These are phyloP conservation scores for Globisporangium rhizosaccharum DNA, from an alignment of 352 stramenopile species.

Conservation along the genomic window DNA sequence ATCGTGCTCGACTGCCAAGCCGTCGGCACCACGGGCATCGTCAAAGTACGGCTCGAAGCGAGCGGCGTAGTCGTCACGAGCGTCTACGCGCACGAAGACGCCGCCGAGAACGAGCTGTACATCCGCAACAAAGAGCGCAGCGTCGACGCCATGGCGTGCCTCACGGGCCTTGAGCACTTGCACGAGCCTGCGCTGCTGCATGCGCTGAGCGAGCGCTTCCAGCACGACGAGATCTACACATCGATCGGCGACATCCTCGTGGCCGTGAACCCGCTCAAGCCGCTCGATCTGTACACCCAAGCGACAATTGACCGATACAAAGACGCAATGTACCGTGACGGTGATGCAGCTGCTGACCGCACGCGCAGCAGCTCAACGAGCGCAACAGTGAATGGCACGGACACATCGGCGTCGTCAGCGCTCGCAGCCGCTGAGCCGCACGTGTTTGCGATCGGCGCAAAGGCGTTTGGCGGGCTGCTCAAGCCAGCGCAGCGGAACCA, in stretches of 20 bases:
- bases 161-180: slow-evolving; percentile 78
- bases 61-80: slow-evolving; percentile 35
- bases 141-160: slow-evolving; percentile 49
- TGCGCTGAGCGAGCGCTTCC: slow-evolving; percentile 72
- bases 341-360: background rate
- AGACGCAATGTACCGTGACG: slow-evolving; percentile 26
- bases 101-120: slow-evolving; percentile 38
- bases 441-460: slow-evolving; percentile 87
- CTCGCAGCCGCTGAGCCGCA: slow-evolving; percentile 43
- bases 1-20: slow-evolving; percentile 68
- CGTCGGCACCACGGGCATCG: slow-evolving; percentile 24
- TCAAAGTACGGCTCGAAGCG: slow-evolving; percentile 40
- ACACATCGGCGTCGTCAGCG: slow-evolving; percentile 1
- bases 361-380: slow-evolving; percentile 7
- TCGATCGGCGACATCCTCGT: slow-evolving; percentile 85
- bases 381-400: slow-evolving; percentile 1
- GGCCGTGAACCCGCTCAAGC: slow-evolving; percentile 80
- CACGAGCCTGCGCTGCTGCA: slow-evolving; percentile 82
- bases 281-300: slow-evolving; percentile 60
- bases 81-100: slow-evolving; percentile 28
- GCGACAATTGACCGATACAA: slow-evolving; percentile 67
- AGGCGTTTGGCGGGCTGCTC: slow-evolving; percentile 77
- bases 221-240: slow-evolving; percentile 79
- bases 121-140: slow-evolving; percentile 61
- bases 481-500: slow-evolving; percentile 36